Evolutionary conservation across 1,284 basidiomycete genomes (phyloP), one percentile per base, ranked within the genome.

Genomic region (Ustilago xerochloae): DNA sequence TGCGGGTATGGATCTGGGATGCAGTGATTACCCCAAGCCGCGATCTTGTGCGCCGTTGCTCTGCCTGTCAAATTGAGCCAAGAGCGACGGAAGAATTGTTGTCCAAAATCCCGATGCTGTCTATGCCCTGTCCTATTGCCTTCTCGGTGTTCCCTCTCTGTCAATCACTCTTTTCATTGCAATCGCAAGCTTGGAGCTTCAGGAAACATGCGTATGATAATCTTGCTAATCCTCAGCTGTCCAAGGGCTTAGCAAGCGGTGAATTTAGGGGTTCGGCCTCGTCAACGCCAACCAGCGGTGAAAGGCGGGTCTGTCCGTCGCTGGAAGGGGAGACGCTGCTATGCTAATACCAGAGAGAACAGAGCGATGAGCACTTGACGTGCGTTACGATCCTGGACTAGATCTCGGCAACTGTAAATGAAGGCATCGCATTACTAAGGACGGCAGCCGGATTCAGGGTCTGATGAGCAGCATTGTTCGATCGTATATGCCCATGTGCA

Each of bases 21-120:
- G 63, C 63, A 65, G 57, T 68, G 64, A 54, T 68, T 68, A 68
- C 65, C 65, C 54, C 60, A 68, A 62, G 59, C 60, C 48, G 54
- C 59, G 45, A 54, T 57, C 54, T 58, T 35, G 47, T 66, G 56
- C 57, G 46, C 51, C 38, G 38, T 15, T 20, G 36, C 30, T 54
- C 15, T n/a, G 48, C 41, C 39, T 65, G 63, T 60, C 63, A 51
- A 55, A 32, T 39, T 20, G 38, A 39, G 38, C 38, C 20, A n/a
- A n/a, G n/a, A n/a, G n/a, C n/a, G 38, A 16, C n/a, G 4, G 38
- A 39, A 39, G 49, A 49, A 22, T 26, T 18, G 22, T 32, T 39
- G n/a, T 36, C 4, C 38, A 36, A 16, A 26, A 12, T 9, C 48
- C 10, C 6, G 49, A 13, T 20, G 9, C 20, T 9, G 30, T 32